Base-by-base conservation (phyloP, 2,329 filamentous ascomycete genomes). In the Aspergillus awamori region DNA sequence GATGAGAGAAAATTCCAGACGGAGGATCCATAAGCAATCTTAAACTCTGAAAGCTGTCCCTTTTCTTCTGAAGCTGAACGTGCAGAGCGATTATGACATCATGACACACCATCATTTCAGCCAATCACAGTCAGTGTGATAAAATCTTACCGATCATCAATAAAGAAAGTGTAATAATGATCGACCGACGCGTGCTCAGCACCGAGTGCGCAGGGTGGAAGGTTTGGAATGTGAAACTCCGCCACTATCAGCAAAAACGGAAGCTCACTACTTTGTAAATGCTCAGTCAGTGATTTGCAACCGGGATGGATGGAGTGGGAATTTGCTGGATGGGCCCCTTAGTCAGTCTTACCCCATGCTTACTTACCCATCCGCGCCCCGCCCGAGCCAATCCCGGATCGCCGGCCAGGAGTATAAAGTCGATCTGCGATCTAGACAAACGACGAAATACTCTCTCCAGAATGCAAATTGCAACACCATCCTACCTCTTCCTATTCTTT, bases 281-380 rank as follows among this genome's bases (percentile, higher is more conserved):
- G 47, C 47, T 51, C 47, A 51, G 47, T 30, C 47, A 51, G 45
- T 36, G 41, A 45, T 45, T 47, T 56, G 39, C 51, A 41, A 55
- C 38, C 38, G 33, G 15, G 10, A 45, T 36, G 33, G 11, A 55
- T 4, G 39, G 17, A 20, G 10, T n/a, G 20, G 30, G 38, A 26
- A 51, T 33, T 28, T n/a, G 30, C 26, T 36, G 47, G 47, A 8
- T 11, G 11, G 15, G 5, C 39, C 17, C 36, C 53, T 56, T 56
- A 56, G 53, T 56, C 53, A 56, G 53, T 56, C 53, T 56, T 56
- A 56, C 53, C 53, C 53, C 53, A 56, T 56, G 53, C 53, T 56
- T 56, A 56, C 53, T 39, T 39, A 56, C 45, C 53, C 30, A 56
- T 56, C 53, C 30, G 26, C 53, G 53, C 53, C 53, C 36, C 53